Percentiles rank a stretch among this genome's conserved stretches.
phyloP scores from a whole-genome alignment of 2,329 filamentous ascomycete species.

The Verticillium albo-atrum region DNA sequence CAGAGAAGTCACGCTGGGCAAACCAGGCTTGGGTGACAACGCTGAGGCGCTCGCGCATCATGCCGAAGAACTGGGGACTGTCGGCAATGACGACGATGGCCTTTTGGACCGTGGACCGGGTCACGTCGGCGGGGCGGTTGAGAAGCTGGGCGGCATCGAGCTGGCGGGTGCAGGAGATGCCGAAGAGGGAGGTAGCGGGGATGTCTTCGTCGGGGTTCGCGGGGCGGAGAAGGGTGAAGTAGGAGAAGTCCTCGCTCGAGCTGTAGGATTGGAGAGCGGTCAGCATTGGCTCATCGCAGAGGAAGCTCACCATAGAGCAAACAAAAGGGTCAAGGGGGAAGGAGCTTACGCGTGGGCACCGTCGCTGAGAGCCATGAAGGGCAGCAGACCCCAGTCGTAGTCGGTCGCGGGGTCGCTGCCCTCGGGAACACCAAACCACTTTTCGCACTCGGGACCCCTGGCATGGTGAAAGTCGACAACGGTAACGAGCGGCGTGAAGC shows the following conservation, averaged over 20 bases:
- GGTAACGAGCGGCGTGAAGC: conserved; percentile 66
- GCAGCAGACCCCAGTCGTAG: conserved; percentile 86
- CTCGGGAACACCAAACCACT: conserved; percentile 76
- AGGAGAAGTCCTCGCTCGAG: conserved; percentile 93
- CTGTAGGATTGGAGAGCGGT: conserved; percentile 33
- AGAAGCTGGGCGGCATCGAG: conserved; percentile 75
- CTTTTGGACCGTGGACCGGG: conserved; percentile 96
- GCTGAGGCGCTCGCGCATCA: conserved; percentile 82
- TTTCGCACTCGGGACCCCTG: conserved; percentile 86
- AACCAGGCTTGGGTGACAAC: conserved; percentile 97
- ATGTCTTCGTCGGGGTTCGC: conserved; percentile 35
- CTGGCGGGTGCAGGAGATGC: conserved; percentile 92
- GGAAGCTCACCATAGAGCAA: not conserved
- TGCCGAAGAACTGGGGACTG: conserved; percentile 83
- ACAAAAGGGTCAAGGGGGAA: too few species aligned
- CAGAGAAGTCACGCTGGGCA: conserved; percentile 85
- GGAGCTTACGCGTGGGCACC: conserved; percentile 81
- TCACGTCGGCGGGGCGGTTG: conserved; percentile 81
- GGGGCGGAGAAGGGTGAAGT: conserved; percentile 82
- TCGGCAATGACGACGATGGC: conserved; percentile 94
- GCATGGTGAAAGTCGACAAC: conserved; percentile 85
- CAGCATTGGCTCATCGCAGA: not conserved
- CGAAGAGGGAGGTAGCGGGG: conserved; percentile 80
- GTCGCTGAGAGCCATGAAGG: conserved; percentile 96
- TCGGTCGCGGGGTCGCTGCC: conserved; percentile 73